These are phyloP conservation scores for Ogataea philodendri DNA, from an alignment of 805 yeast species.

Conservation along the genomic window DNA sequence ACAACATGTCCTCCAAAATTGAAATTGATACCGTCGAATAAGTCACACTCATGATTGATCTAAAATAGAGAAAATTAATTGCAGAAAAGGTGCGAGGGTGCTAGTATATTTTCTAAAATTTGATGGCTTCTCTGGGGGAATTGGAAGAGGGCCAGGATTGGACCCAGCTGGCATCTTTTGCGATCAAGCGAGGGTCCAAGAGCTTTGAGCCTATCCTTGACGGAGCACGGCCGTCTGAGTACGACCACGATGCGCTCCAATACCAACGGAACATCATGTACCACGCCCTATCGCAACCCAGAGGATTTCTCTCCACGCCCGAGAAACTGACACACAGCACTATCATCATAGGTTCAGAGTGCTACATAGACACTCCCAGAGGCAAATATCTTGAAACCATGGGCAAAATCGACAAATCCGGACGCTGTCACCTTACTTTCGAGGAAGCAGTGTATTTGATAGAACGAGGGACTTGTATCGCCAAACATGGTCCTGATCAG, in stretches of 20 bases:
- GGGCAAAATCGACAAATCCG: constrained; percentile 56
- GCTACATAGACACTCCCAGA: constrained; percentile 45
- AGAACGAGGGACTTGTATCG: constrained; percentile 67
- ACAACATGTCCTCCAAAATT: constrained; percentile 34
- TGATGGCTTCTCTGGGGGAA: constrained; percentile 1
- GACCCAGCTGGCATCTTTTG: constrained; percentile 38
- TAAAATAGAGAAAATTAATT: not conserved
- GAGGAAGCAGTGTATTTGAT: constrained; percentile 75
- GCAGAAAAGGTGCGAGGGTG: constrained; percentile 1
- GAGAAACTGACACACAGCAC: constrained; percentile 29
- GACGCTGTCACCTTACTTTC: constrained; percentile 47
- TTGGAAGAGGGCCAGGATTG: constrained; percentile 53
- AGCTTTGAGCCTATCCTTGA: constrained; percentile 64
- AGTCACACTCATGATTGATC: constrained; percentile 22
- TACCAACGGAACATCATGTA: constrained; percentile 71
- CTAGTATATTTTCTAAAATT: not conserved
- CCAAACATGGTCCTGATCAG: constrained; percentile 25
- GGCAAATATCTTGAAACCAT: constrained; percentile 75
- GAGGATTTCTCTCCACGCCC: constrained; percentile 40
- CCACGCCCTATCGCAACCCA: constrained; percentile 50
- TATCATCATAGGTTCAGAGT: constrained; percentile 20
- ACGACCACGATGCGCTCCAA: constrained; percentile 38
- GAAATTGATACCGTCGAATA: constrained; percentile 32
- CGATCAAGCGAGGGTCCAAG: constrained; percentile 69
- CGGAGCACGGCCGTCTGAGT: constrained; percentile 18